These are phyloP conservation scores for Stentor coeruleus DNA, from an alignment of 73 alveolate genomes.

Conservation along the genomic window DNA sequence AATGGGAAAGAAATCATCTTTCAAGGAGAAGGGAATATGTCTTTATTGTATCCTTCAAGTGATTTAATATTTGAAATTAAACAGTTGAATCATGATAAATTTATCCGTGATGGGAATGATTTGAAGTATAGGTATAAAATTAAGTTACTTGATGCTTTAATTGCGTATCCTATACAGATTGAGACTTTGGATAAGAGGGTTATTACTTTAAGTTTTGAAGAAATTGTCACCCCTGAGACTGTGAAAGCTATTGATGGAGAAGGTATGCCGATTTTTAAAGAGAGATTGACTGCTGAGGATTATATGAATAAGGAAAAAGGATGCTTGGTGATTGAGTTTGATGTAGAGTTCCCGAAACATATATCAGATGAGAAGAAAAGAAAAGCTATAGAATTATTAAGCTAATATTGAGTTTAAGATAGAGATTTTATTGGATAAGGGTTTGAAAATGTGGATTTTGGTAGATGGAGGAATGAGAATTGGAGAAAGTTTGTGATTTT, in stretches of 20 bases:
- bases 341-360: not conserved
- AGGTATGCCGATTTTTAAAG: constrained; percentile 86
- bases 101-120: constrained; percentile 78
- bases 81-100: constrained; percentile 62
- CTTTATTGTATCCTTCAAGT: constrained; percentile 43
- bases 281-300: not conserved
- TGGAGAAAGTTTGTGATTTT: too few species aligned
- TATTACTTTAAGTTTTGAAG: constrained; percentile 27
- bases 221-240: constrained; percentile 62
- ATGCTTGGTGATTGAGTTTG: constrained; percentile 34
- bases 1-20: constrained; percentile 62
- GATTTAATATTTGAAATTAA: constrained; percentile 67
- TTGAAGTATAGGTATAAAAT: constrained; percentile 61
- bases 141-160: constrained; percentile 69
- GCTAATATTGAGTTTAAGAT: not conserved
- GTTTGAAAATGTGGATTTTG: too few species aligned
- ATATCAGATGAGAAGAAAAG: not conserved
- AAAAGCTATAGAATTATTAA: not conserved
- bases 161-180: constrained; percentile 67
- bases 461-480: too few species aligned
- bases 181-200: constrained; percentile 61
- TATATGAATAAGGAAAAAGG: constrained; percentile 29
- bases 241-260: constrained; percentile 68
- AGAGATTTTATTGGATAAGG: constrained; percentile 4
- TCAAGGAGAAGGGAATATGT: constrained; percentile 80